phyloP scores from a whole-genome alignment of 1,284 basidiomycete species.

The Lignosus rhinocerotis region DNA sequence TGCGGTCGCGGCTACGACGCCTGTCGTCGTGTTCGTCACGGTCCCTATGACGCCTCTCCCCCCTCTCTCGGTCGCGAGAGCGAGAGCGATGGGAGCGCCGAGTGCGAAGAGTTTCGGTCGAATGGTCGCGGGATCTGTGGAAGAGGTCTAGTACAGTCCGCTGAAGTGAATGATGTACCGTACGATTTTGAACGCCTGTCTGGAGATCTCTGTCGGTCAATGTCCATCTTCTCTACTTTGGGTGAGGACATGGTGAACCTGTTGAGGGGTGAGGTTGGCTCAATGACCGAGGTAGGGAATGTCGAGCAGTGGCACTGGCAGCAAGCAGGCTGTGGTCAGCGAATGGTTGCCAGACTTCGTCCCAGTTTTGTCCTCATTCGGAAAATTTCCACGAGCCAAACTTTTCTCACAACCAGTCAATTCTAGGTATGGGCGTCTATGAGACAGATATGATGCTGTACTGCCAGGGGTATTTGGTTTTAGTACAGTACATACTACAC shows the following conservation, averaged over 20 bases:
- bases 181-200: slow-evolving; percentile 60
- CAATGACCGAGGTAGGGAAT: background rate
- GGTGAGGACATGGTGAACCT: slow-evolving; percentile 38
- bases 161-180: slow-evolving; percentile 30
- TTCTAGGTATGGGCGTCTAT: too few species aligned
- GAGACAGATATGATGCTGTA: too few species aligned
- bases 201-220: slow-evolving; percentile 55
- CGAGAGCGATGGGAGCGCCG: slow-evolving; percentile 69
- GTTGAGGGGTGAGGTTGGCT: background rate
- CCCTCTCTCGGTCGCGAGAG: slow-evolving; percentile 40
- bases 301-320: background rate
- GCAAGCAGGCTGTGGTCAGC: slow-evolving; percentile 1
- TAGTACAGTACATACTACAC: background rate
- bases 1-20: slow-evolving; percentile 49
- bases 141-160: slow-evolving; percentile 12
- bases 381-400: background rate
- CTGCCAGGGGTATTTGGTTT: background rate
- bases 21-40: slow-evolving; percentile 34
- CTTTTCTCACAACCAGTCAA: background rate
- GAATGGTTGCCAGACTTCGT: slow-evolving; percentile 8
- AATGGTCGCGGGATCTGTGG: slow-evolving; percentile 64
- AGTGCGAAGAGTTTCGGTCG: slow-evolving; percentile 71
- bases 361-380: slow-evolving; percentile 1
- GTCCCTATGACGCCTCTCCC: slow-evolving; percentile 44
- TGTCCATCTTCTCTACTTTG: slow-evolving; percentile 69